phyloP scores from a whole-genome alignment of 2,329 filamentous ascomycete species.

The Paecilomyces niveus region DNA sequence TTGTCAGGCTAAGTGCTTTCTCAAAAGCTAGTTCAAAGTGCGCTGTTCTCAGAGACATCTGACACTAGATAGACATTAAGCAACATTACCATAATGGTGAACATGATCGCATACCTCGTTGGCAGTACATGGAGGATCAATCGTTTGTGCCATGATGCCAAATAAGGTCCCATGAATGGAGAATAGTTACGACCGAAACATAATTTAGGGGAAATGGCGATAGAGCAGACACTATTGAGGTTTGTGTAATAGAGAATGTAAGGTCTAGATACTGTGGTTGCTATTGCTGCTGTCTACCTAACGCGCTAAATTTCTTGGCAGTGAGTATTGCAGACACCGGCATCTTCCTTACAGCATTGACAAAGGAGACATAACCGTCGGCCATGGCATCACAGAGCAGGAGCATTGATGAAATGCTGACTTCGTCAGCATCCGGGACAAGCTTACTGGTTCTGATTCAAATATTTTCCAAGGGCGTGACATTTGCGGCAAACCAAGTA shows the following conservation, averaged over 20 bases:
- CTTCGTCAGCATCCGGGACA: conserved; percentile 57
- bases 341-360: no score
- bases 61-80: conserved; percentile 5
- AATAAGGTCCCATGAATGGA: neutral
- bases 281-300: neutral
- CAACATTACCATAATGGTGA: neutral
- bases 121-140: neutral
- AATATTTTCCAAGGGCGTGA: conserved; percentile 76
- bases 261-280: no score
- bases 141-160: neutral
- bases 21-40: conserved; percentile 65
- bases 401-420: conserved; percentile 14
- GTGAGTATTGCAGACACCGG: neutral
- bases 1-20: conserved; percentile 55
- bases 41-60: conserved; percentile 46
- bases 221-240: neutral
- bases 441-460: conserved; percentile 84
- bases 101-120: neutral
- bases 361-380: neutral
- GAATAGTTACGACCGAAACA: neutral
- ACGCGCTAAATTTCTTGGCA: neutral
- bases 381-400: conserved; percentile 5
- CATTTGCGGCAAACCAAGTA: conserved; percentile 86
- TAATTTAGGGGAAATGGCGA: neutral
- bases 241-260: neutral